phyloP scores from a whole-genome alignment of 208 protist genomes.

The Naegleria lovaniensis region DNA sequence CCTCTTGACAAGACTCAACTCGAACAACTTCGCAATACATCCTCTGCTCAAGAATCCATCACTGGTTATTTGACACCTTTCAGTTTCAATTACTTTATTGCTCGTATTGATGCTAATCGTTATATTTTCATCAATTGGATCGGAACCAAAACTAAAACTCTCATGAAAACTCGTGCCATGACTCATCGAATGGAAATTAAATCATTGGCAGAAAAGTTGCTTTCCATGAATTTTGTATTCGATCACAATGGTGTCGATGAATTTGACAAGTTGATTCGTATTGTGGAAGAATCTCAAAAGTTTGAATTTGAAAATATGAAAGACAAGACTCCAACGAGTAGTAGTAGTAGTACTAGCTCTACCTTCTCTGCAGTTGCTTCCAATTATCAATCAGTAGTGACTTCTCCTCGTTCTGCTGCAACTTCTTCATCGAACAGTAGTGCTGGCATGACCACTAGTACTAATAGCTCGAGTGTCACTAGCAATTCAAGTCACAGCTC shows the following conservation, averaged over 20 bases:
- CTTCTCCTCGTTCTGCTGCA: too few relatives aligned
- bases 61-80: neutral
- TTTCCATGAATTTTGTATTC: neutral
- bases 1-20: neutral
- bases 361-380: too few relatives aligned
- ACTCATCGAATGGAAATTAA: neutral
- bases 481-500: too few relatives aligned
- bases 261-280: neutral
- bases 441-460: too few relatives aligned
- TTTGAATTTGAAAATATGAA: slow-evolving; percentile 6
- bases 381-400: too few relatives aligned
- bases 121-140: neutral
- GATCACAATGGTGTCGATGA: neutral
- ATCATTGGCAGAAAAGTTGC: neutral
- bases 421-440: too few relatives aligned
- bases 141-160: neutral
- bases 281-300: neutral
- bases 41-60: neutral
- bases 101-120: neutral
- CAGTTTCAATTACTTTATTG: neutral
- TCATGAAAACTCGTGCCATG: neutral
- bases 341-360: neutral
- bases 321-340: neutral
- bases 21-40: neutral
- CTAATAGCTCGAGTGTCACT: too few relatives aligned